Evolutionary conservation across 768 basidiomycete species (phyloP).

Genomic region (Lactifluus rugatus): DNA sequence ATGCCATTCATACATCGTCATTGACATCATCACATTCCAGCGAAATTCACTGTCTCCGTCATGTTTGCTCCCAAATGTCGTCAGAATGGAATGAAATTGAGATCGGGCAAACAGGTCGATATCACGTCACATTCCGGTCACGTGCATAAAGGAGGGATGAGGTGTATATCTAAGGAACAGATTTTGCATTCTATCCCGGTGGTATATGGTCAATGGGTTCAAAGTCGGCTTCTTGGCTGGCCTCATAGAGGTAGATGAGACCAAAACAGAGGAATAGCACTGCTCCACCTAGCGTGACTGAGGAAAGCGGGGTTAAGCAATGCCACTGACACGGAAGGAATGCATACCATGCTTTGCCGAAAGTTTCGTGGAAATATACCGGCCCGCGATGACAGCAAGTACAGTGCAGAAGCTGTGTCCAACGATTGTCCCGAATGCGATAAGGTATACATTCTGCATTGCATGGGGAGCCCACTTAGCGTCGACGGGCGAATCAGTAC

Average conservation of each 20-base stretch:
- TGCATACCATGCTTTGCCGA: conserved; percentile 84
- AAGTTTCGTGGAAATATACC: conserved; percentile 87
- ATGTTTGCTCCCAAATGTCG: background rate
- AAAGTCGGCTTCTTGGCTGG: conserved; percentile 9
- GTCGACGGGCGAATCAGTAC: background rate
- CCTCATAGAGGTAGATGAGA: conserved; percentile 17
- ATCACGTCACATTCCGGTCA: background rate
- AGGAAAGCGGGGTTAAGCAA: background rate
- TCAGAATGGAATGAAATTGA: background rate
- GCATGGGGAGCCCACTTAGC: conserved; percentile 6
- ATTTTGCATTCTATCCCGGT: conserved; percentile 1
- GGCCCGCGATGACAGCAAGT: conserved; percentile 87
- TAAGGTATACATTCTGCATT: conserved; percentile 81
- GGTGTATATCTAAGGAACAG: background rate
- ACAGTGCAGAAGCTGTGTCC: conserved; percentile 85
- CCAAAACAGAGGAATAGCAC: conserved; percentile 18
- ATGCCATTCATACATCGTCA: background rate
- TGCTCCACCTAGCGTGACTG: conserved; percentile 19
- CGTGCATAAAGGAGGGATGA: background rate
- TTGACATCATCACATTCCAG: background rate
- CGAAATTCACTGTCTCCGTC: background rate
- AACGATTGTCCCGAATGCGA: conserved; percentile 80
- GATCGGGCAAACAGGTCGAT: background rate
- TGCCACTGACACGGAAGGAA: background rate
- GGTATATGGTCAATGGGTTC: conserved; percentile 19